phyloP scores from a whole-genome alignment of 768 basidiomycete genomes.

The Agaricus blazei region DNA sequence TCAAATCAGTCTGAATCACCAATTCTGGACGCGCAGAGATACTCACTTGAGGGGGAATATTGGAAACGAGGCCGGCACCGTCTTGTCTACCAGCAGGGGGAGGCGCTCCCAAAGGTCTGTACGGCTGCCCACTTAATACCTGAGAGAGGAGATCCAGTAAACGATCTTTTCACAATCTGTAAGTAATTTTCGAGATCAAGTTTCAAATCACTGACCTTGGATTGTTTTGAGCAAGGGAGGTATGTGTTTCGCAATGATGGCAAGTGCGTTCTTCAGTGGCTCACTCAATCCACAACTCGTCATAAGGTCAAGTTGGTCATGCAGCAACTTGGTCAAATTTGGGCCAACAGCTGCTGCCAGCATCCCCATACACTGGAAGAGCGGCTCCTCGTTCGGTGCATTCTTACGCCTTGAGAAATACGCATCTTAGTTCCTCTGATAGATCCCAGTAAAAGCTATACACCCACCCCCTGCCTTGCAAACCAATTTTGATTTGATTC shows the following conservation, averaged over 20 bases:
- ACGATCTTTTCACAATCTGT: slow-evolving; percentile 54
- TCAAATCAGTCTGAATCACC: slow-evolving; percentile 2
- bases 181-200: background rate
- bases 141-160: slow-evolving; percentile 80
- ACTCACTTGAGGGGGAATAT: slow-evolving; percentile 43
- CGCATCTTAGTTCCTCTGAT: background rate
- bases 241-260: slow-evolving; percentile 80
- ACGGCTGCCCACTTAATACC: slow-evolving; percentile 78
- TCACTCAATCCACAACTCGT: slow-evolving; percentile 92
- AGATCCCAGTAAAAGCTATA: background rate
- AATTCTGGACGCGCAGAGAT: slow-evolving; percentile 10
- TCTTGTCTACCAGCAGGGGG: slow-evolving; percentile 53
- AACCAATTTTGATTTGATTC: slow-evolving; percentile 80
- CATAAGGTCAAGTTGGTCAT: slow-evolving; percentile 96
- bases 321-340: slow-evolving; percentile 90
- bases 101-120: slow-evolving; percentile 87
- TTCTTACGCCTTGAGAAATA: slow-evolving; percentile 63
- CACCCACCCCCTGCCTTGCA: slow-evolving; percentile 77
- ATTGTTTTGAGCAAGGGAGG: slow-evolving; percentile 88
- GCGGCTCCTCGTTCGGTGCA: slow-evolving; percentile 88
- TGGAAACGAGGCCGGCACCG: slow-evolving; percentile 40
- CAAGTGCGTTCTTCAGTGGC: slow-evolving; percentile 77
- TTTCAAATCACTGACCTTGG: slow-evolving; percentile 59
- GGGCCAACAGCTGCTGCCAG: slow-evolving; percentile 92
- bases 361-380: slow-evolving; percentile 98